phyloP scores from a whole-genome alignment of 352 stramenopile genomes.

The Phytophthora crassamura region DNA sequence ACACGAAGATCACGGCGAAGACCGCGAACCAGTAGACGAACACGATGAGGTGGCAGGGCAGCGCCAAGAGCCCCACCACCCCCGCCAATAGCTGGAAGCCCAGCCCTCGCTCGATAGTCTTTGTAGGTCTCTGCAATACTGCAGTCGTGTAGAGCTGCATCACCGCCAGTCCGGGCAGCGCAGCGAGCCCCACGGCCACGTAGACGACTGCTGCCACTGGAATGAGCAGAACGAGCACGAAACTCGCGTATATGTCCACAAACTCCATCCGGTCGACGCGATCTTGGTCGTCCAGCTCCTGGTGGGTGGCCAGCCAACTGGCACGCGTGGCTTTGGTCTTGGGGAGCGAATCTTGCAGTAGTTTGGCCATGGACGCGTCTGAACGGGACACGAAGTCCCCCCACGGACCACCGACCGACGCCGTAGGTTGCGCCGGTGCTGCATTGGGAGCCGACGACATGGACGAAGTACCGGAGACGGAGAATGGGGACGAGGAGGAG shows the following conservation, averaged over 20 bases:
- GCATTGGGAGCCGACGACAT: conserved; percentile 17
- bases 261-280: conserved; percentile 25
- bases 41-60: conserved; percentile 33
- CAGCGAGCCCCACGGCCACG: conserved; percentile 16
- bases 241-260: conserved; percentile 39
- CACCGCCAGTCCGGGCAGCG: conserved; percentile 23
- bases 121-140: conserved; percentile 31
- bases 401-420: conserved; percentile 39
- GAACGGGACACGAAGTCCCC: conserved; percentile 41
- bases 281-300: conserved; percentile 35
- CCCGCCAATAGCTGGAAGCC: conserved; percentile 25
- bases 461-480: background rate
- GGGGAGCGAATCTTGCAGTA: conserved; percentile 42
- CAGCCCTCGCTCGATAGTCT: conserved; percentile 16
- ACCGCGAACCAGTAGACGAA: conserved; percentile 33
- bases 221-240: conserved; percentile 26
- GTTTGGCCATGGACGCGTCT: conserved; percentile 46
- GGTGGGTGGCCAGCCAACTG: conserved; percentile 37
- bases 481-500: conserved; percentile 9
- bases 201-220: conserved; percentile 26
- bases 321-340: conserved; percentile 40
- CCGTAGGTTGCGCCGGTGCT: background rate
- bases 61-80: conserved; percentile 19
- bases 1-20: conserved; percentile 31
- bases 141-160: conserved; percentile 27